Base-by-base conservation (phyloP, 2,329 filamentous ascomycete genomes). In the Aspergillus glaucus region DNA sequence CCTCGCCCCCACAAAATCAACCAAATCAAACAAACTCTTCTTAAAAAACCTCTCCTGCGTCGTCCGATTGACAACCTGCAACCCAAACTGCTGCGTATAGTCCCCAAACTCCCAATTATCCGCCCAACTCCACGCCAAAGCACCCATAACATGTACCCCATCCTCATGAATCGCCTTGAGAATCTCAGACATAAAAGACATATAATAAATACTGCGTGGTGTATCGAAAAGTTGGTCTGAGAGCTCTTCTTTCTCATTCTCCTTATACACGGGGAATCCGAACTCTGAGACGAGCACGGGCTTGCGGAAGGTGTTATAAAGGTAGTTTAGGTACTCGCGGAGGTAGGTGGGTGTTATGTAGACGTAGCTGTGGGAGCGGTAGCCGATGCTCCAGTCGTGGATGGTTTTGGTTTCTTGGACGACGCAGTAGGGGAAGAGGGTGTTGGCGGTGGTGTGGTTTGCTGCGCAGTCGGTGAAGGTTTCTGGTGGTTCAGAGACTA, bases 321-420 rank as follows among this genome's bases (percentile, higher is more conserved):
- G 64, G 56, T 82, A 84, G 54, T 70, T 75, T 4, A 85, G 71
- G 54, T 80, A 82, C 2, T 70, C 72, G 4, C 63, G 62, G 26
- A 66, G 55, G 34, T 64, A 57, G 1, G 57, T 61, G 0, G 80
- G 81, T 0, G 81, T 78, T 30, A 78, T 76, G 62, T 82, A 81
- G n/a, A 79, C 74, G 56, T 81, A 80, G 2, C 71, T 71, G 30
- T 79, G 67, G 2, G 77, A 80, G 10, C 72, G 68, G 52, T 81
- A 80, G 17, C 80, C 80, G 44, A 82, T 78, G 54, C 78, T 69
- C 80, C 80, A 84, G 2, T 79, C 79, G 26, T 74, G 74, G 1
- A 68, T 62, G 36, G 76, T 76, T 1, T 61, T 65, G 0, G 66
- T 74, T 9, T 70, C 71, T 49, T 77, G 72, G 1, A 69, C 71